These are phyloP conservation scores for Colletotrichum tropicale DNA, from an alignment of 2,329 filamentous ascomycete species.

Conservation along the genomic window DNA sequence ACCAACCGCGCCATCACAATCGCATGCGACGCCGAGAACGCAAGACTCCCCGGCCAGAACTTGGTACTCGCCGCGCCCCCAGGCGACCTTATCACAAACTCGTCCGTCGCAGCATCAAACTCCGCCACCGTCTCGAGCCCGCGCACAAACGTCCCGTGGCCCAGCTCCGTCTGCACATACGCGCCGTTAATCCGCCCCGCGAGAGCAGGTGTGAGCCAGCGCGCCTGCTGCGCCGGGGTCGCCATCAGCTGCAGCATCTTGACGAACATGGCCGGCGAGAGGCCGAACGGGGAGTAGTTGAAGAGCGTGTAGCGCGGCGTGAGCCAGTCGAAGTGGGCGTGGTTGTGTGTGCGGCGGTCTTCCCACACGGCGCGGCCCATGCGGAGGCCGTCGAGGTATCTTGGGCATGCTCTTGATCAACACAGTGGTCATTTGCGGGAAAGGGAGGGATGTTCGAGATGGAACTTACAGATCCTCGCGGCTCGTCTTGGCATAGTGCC, in stretches of 20 bases:
- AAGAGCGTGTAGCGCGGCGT: not conserved
- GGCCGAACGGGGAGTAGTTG: not conserved
- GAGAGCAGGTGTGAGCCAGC: accelerated
- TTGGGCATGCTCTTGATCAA: not conserved
- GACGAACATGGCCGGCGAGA: not conserved
- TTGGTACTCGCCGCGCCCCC: not conserved
- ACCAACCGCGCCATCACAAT: not conserved
- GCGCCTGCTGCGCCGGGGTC: not conserved
- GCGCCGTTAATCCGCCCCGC: not conserved
- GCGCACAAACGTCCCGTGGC: not conserved
- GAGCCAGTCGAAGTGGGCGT: not conserved
- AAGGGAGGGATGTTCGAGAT: not conserved
- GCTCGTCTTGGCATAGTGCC: not conserved
- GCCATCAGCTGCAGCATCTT: not conserved
- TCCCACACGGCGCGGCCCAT: not conserved
- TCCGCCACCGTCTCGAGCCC: not conserved
- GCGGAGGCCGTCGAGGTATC: not conserved
- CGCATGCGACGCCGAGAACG: not conserved
- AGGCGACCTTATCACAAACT: not conserved
- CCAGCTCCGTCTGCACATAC: not conserved
- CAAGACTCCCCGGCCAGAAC: not conserved
- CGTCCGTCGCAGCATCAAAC: not conserved
- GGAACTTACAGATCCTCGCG: not conserved
- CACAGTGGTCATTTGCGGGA: accelerated
- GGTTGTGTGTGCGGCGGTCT: not conserved